These are phyloP conservation scores for Vinca major DNA, from an alignment of 305 asterid species.

Conservation along the genomic window DNA sequence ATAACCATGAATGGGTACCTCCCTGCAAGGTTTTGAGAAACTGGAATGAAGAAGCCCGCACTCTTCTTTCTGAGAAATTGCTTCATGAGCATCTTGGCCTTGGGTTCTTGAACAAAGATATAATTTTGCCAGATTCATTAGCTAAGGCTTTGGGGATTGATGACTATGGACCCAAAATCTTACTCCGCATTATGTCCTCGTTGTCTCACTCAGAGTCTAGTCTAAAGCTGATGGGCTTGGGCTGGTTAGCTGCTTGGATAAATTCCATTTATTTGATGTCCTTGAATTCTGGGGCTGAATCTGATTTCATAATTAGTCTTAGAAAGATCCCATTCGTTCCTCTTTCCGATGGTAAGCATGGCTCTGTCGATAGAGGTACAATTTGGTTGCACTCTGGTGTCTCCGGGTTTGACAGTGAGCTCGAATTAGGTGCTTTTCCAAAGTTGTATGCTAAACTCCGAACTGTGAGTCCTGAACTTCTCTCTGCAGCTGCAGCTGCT, in stretches of 20 bases:
- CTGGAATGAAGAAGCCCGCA: too few species aligned
- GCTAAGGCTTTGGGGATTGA: slow-evolving; percentile 81
- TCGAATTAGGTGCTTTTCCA: slow-evolving; percentile 47
- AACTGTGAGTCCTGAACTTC: slow-evolving; percentile 59
- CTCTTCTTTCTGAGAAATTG: too few species aligned
- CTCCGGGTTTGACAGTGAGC: slow-evolving; percentile 38
- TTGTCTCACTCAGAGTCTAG: slow-evolving; percentile 48
- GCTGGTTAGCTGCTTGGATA: slow-evolving; percentile 76
- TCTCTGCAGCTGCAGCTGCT: slow-evolving; percentile 46
- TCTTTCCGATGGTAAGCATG: slow-evolving; percentile 68
- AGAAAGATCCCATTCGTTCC: slow-evolving; percentile 69
- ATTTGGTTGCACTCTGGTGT: slow-evolving; percentile 71
- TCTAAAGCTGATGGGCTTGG: slow-evolving; percentile 58
- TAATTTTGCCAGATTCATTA: slow-evolving; percentile 64
- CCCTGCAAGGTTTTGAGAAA: slow-evolving; percentile 93
- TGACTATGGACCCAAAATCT: slow-evolving; percentile 71
- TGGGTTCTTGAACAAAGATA: slow-evolving; percentile 72
- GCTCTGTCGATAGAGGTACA: slow-evolving; percentile 58
- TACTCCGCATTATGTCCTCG: slow-evolving; percentile 50
- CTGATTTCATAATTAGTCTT: slow-evolving; percentile 42
- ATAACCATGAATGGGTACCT: slow-evolving; percentile 59
- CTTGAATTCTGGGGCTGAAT: slow-evolving; percentile 30
- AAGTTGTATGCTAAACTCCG: slow-evolving; percentile 56
- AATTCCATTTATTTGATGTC: slow-evolving; percentile 49
- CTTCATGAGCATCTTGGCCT: slow-evolving; percentile 79